These are phyloP conservation scores for Batrachochytrium dendrobatidis DNA, from an alignment of 371 early-diverging fungal species.

Conservation along the genomic window DNA sequence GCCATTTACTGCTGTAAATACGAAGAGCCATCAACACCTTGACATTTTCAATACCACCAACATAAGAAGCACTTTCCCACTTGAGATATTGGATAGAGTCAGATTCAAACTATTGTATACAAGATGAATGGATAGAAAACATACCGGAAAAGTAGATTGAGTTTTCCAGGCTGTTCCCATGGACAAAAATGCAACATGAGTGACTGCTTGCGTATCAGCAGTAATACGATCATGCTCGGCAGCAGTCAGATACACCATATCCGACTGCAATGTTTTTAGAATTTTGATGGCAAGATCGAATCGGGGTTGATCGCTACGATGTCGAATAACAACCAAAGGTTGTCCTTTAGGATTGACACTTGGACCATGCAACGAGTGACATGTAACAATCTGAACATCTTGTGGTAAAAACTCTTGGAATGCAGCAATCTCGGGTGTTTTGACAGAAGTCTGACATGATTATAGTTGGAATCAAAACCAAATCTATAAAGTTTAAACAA, in stretches of 20 bases:
- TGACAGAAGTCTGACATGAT: constrained; percentile 90
- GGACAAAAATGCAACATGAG: constrained; percentile 87
- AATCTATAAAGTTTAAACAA: too few species aligned
- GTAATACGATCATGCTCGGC: constrained; percentile 91
- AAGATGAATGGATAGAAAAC: constrained; percentile 8
- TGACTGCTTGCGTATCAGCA: constrained; percentile 95
- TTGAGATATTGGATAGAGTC: constrained; percentile 13
- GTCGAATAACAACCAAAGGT: constrained; percentile 76
- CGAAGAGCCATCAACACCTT: constrained; percentile 86
- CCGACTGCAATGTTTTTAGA: constrained; percentile 65
- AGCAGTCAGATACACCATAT: constrained; percentile 67
- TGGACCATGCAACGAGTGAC: constrained; percentile 95
- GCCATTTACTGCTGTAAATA: constrained; percentile 93
- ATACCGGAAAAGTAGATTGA: constrained; percentile 70
- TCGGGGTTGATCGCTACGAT: constrained; percentile 57
- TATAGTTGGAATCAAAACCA: too few species aligned
- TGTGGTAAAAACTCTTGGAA: constrained; percentile 76
- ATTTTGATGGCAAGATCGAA: constrained; percentile 56
- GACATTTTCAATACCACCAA: constrained; percentile 92
- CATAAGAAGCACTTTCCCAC: constrained; percentile 82
- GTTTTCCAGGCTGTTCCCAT: constrained; percentile 94
- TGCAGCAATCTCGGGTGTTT: constrained; percentile 85
- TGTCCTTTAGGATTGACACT: constrained; percentile 75
- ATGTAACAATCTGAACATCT: constrained; percentile 88
- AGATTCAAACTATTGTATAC: neutral